phyloP scores from a whole-genome alignment of 2,329 filamentous ascomycete species.

The Ceratocystis papillata region DNA sequence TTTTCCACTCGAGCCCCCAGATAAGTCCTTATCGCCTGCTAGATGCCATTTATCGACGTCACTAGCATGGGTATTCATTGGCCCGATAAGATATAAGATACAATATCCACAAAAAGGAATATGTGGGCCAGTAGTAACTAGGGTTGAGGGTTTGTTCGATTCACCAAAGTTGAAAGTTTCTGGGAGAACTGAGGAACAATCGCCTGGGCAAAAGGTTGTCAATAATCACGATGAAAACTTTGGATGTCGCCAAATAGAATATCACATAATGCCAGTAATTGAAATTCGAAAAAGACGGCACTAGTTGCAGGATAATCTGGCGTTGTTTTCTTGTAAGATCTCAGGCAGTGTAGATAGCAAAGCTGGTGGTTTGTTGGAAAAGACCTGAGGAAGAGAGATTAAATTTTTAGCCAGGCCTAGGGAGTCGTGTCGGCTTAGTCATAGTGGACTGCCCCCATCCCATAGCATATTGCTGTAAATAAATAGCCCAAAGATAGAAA shows the following conservation, averaged over 20 bases:
- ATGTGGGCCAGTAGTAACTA: slow-evolving; percentile 15
- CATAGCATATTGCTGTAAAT: neutral
- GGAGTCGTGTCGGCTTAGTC: neutral
- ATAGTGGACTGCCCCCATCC: neutral
- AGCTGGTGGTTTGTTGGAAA: too few relatives aligned
- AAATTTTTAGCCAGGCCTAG: neutral
- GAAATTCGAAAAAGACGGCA: too few relatives aligned
- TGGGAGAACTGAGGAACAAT: neutral
- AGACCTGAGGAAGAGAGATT: too few relatives aligned
- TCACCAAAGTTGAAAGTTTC: too few relatives aligned
- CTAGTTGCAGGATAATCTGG: too few relatives aligned
- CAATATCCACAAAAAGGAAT: slow-evolving; percentile 10
- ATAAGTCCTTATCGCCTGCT: slow-evolving; percentile 4
- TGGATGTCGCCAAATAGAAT: neutral
- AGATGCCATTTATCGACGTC: slow-evolving; percentile 22
- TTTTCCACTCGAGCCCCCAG: slow-evolving; percentile 7
- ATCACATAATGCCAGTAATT: too few relatives aligned
- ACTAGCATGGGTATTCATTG: slow-evolving; percentile 17
- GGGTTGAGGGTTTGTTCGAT: slow-evolving; percentile 19
- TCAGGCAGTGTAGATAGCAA: too few relatives aligned
- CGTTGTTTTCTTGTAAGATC: too few relatives aligned
- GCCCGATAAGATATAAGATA: slow-evolving; percentile 21
- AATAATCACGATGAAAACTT: neutral
- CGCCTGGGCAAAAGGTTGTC: neutral
- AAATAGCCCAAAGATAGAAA: slow-evolving; percentile 5